These are phyloP conservation scores for Pseudozyma sp. DNA, from an alignment of 1,284 basidiomycete species.

Conservation along the genomic window DNA sequence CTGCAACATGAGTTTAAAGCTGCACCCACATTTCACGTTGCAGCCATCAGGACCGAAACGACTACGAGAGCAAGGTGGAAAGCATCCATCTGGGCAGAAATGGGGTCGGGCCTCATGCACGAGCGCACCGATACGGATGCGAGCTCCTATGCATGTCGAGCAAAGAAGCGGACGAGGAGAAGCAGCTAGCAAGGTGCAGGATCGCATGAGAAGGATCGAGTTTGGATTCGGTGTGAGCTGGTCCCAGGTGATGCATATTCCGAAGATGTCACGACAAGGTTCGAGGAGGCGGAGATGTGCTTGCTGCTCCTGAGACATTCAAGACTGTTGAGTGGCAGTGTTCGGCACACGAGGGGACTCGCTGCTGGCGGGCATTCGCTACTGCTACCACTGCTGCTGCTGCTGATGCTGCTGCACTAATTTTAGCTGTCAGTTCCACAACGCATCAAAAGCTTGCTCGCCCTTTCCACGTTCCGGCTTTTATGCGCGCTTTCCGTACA, in stretches of 20 bases:
- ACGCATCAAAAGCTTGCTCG: too few species aligned
- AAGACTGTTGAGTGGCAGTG: neutral
- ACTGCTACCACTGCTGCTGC: too few species aligned
- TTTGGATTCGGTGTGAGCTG: neutral
- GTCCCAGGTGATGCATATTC: neutral
- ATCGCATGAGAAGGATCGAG: too few species aligned
- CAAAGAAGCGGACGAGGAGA: neutral
- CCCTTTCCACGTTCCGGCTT: too few species aligned
- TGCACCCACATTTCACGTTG: slow-evolving; percentile 7
- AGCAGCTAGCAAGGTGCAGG: neutral
- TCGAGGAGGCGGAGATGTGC: neutral
- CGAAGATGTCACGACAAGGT: neutral
- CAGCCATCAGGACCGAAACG: slow-evolving; percentile 6
- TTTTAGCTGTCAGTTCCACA: neutral
- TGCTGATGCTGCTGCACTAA: neutral
- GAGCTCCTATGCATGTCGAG: neutral
- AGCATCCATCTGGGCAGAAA: slow-evolving; percentile 9
- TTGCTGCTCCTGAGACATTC: neutral
- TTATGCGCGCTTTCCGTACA: too few species aligned
- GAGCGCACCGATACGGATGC: neutral
- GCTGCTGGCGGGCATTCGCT: too few species aligned
- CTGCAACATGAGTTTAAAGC: slow-evolving; percentile 31
- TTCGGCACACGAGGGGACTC: neutral
- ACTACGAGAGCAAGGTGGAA: neutral
- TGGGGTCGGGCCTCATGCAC: slow-evolving; percentile 2